Percentiles rank a stretch among this genome's conserved stretches.
Conservation (phyloP, 1,284 basidiomycete genomes). For the Garcileccinum viscosum region DNA sequence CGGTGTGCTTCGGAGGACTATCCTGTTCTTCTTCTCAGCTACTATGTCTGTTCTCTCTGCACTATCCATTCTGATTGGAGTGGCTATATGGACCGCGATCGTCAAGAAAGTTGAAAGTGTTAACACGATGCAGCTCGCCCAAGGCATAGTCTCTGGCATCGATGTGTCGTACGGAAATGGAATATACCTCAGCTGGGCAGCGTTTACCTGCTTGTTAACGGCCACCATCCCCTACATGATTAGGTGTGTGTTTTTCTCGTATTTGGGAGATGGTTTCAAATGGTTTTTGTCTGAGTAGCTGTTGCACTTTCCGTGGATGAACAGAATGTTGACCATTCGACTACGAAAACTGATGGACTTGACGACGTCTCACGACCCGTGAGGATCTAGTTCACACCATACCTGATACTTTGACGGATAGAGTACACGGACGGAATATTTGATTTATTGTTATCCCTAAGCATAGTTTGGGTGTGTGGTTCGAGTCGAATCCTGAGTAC, state of each 20-base stretch:
- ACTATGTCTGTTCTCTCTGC: constrained; percentile 65
- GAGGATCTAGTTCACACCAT: constrained; percentile 7
- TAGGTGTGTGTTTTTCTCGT: constrained; percentile 48
- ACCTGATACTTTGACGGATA: constrained; percentile 14
- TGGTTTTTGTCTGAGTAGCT: constrained; percentile 44
- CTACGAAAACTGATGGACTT: constrained; percentile 17
- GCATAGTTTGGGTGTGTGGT: neutral
- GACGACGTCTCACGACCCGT: constrained; percentile 17
- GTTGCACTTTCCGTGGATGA: constrained; percentile 75
- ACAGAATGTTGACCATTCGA: constrained; percentile 36
- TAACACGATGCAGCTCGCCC: constrained; percentile 56
- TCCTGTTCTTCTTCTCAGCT: constrained; percentile 73
- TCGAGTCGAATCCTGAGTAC: neutral
- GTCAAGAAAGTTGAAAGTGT: constrained; percentile 68
- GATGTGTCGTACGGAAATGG: constrained; percentile 65
- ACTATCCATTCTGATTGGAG: constrained; percentile 69
- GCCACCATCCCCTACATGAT: constrained; percentile 77
- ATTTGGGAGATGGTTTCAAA: constrained; percentile 16
- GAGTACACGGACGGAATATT: constrained; percentile 18
- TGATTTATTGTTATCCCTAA: constrained; percentile 35
- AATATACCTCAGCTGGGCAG: constrained; percentile 71
- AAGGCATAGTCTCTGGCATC: constrained; percentile 61
- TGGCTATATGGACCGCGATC: constrained; percentile 77
- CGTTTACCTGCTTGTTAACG: constrained; percentile 66
- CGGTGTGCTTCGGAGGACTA: constrained; percentile 67